These are phyloP conservation scores for Meira nashicola DNA, from an alignment of 1,284 basidiomycete genomes.

Conservation along the genomic window DNA sequence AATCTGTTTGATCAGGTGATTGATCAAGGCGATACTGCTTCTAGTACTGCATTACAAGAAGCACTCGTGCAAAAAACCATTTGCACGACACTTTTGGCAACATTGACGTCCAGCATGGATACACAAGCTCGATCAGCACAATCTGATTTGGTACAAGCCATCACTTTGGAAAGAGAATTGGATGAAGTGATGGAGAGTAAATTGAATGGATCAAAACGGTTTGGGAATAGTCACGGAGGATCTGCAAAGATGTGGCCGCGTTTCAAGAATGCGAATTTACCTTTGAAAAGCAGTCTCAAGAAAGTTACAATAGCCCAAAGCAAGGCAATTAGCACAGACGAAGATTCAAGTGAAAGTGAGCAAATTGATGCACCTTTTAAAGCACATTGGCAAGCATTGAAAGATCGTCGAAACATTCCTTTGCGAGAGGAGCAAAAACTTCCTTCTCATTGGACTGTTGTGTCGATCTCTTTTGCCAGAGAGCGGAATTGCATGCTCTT, in stretches of 20 bases:
- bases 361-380: too few relatives aligned
- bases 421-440: slow-evolving; percentile 54
- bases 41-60: background rate
- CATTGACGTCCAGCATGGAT: background rate
- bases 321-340: slow-evolving; percentile 12
- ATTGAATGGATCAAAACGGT: background rate
- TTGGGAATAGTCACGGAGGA: background rate
- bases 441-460: slow-evolving; percentile 75
- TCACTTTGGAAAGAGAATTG: slow-evolving; percentile 28
- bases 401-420: too few relatives aligned
- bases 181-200: slow-evolving; percentile 29
- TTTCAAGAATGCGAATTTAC: background rate
- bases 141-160: slow-evolving; percentile 22
- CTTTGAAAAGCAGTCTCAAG: background rate
- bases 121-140: background rate
- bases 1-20: slow-evolving; percentile 28
- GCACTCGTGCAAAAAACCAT: background rate
- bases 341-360: slow-evolving; percentile 36
- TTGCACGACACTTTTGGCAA: background rate
- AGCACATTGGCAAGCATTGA: too few relatives aligned
- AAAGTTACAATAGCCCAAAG: background rate
- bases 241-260: background rate
- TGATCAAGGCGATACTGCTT: slow-evolving; percentile 10
- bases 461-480: slow-evolving; percentile 75
- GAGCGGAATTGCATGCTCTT: slow-evolving; percentile 79